Conservation (phyloP, 768 basidiomycete genomes). For the Tephrocybe sp. region DNA sequence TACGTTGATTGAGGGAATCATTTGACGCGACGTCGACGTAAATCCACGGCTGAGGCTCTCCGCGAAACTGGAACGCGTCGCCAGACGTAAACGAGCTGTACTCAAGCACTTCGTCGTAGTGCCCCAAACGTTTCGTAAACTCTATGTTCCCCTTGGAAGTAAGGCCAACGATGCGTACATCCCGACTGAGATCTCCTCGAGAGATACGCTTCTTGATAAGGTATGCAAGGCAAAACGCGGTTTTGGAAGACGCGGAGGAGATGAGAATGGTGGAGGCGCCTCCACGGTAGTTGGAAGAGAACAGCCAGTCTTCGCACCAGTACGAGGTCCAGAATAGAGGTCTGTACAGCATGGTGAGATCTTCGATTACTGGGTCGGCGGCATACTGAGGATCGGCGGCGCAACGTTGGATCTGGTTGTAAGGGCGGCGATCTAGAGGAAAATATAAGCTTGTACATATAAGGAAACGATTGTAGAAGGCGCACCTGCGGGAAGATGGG, state of each 20-base stretch:
- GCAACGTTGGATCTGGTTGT: conserved; percentile 68
- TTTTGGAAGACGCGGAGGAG: conserved; percentile 73
- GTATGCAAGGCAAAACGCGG: conserved; percentile 70
- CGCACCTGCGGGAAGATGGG: conserved; percentile 61
- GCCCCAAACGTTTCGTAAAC: conserved; percentile 53
- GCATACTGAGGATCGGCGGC: conserved; percentile 54
- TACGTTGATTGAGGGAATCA: conserved; percentile 42
- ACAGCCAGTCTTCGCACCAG: conserved; percentile 75
- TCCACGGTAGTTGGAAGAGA: conserved; percentile 47
- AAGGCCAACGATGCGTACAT: conserved; percentile 51
- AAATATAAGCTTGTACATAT: not conserved
- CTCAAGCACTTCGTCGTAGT: conserved; percentile 58
- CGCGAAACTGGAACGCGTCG: conserved; percentile 24
- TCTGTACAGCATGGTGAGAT: conserved; percentile 69
- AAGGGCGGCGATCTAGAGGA: conserved; percentile 60
- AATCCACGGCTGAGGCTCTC: conserved; percentile 41
- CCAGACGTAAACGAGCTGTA: conserved; percentile 47
- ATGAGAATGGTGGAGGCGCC: conserved; percentile 51
- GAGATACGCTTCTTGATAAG: conserved; percentile 47
- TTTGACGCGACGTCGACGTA: conserved; percentile 70
- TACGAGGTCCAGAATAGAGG: conserved; percentile 77
- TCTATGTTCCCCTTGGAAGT: conserved; percentile 56
- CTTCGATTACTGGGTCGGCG: conserved; percentile 47
- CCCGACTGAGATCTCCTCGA: conserved; percentile 23
- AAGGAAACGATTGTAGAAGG: not conserved